Evolutionary conservation across 1,284 basidiomycete genomes (phyloP).

Genomic region (Microbotryum saponariae): DNA sequence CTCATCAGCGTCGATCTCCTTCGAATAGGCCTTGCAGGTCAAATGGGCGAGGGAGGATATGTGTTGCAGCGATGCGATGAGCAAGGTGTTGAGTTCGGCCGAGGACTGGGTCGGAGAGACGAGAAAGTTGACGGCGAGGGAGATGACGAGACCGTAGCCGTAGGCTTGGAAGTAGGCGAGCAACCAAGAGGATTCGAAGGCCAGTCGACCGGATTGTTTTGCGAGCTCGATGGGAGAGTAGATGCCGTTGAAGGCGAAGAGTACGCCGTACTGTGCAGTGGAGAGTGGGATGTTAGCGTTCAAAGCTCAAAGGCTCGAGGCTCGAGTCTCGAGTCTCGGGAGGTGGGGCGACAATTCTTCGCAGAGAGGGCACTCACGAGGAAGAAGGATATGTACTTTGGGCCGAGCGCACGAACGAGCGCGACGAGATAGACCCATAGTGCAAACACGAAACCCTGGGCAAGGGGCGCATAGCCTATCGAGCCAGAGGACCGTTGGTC

Average conservation of each 20-base stretch:
- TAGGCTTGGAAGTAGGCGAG: slow-evolving; percentile 20
- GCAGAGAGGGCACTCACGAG: slow-evolving; percentile 6
- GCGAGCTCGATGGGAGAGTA: slow-evolving; percentile 10
- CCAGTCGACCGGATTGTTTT: neutral
- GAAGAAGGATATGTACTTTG: slow-evolving; percentile 24
- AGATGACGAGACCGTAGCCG: slow-evolving; percentile 23
- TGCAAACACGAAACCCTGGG: slow-evolving; percentile 28
- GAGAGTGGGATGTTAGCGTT: neutral
- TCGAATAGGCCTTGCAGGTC: slow-evolving; percentile 23
- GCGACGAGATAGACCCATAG: slow-evolving; percentile 20
- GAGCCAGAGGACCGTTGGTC: neutral
- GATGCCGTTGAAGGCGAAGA: slow-evolving; percentile 28
- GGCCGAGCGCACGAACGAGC: slow-evolving; percentile 18
- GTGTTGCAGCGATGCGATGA: slow-evolving; percentile 24
- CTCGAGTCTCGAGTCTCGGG: too few species aligned
- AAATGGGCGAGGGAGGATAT: slow-evolving; percentile 24
- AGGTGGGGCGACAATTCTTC: too few species aligned
- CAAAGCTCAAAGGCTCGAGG: too few species aligned
- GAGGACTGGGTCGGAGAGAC: slow-evolving; percentile 18
- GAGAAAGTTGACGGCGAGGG: slow-evolving; percentile 19
- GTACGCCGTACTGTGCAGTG: slow-evolving; percentile 17
- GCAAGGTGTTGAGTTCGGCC: slow-evolving; percentile 12
- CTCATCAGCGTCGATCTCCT: slow-evolving; percentile 17
- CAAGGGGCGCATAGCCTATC: slow-evolving; percentile 17
- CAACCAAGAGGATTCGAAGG: slow-evolving; percentile 12